A percentile compares a stretch with the other conserved stretches of the same genome.
These are phyloP conservation scores for Pseudocercospora macadamiae DNA, from an alignment of 2,329 filamentous ascomycete genomes.

Conservation along the genomic window DNA sequence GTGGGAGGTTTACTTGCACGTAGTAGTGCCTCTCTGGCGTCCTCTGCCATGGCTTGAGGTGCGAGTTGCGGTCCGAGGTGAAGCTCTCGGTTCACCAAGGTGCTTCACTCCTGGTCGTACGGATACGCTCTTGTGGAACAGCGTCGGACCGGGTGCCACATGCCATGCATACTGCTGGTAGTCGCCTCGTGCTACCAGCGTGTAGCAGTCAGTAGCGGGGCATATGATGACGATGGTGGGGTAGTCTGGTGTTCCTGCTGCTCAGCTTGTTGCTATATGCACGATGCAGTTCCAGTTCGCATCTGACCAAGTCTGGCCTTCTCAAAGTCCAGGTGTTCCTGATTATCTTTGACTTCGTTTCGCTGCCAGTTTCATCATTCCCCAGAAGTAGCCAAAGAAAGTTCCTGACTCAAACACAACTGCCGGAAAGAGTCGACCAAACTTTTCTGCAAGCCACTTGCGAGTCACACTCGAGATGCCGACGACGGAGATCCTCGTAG, in stretches of 20 bases:
- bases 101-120: too few species aligned
- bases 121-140: not conserved
- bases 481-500: slow-evolving; percentile 45
- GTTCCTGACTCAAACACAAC: not conserved
- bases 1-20: slow-evolving; percentile 33
- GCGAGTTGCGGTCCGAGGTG: not conserved
- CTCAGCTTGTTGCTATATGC: not conserved
- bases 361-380: not conserved
- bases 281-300: not conserved
- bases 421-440: not conserved
- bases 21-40: slow-evolving; percentile 28
- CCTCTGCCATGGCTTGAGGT: not conserved
- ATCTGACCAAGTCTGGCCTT: not conserved
- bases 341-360: not conserved
- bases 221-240: not conserved
- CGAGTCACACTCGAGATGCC: slow-evolving; percentile 30
- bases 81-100: not conserved
- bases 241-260: not conserved
- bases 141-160: not conserved
- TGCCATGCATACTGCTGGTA: not conserved
- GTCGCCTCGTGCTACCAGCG: not conserved
- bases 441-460: not conserved
- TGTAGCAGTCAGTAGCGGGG: not conserved
- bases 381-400: not conserved
- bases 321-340: not conserved